phyloP scores from a whole-genome alignment of 345 rosid genomes.

The Eucalyptus paniculata region DNA sequence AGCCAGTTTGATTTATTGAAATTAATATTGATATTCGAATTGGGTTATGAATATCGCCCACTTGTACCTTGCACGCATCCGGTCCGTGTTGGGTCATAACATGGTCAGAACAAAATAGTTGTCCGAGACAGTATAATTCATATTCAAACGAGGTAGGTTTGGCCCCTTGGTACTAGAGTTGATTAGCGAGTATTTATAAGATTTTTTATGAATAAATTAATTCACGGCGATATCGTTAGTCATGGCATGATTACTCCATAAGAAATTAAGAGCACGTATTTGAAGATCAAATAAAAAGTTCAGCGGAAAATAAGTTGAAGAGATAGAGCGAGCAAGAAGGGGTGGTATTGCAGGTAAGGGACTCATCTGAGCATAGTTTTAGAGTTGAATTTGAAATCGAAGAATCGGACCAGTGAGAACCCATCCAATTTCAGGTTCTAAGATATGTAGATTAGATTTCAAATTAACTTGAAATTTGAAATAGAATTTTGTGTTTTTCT shows the following conservation, averaged over 20 bases:
- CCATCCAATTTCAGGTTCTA: fast-evolving
- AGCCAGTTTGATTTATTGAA: not conserved
- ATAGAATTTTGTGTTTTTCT: no score
- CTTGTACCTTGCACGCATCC: not conserved
- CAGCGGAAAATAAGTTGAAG: not conserved
- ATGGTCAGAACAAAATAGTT: not conserved
- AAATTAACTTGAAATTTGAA: no score
- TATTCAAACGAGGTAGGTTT: not conserved
- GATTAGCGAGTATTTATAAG: not conserved
- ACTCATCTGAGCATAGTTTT: not conserved
- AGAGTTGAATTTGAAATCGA: no score
- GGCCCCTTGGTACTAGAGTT: not conserved
- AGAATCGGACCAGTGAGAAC: no score
- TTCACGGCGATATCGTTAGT: not conserved
- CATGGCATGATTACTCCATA: no score
- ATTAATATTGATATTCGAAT: no score
- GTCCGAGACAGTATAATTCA: not conserved
- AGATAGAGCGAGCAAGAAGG: not conserved
- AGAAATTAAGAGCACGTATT: not conserved
- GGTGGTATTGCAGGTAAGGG: not conserved
- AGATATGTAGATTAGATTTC: no score
- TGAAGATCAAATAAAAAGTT: not conserved
- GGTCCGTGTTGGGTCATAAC: not conserved
- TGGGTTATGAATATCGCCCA: not conserved
- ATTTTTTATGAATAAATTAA: no score